Evolutionary conservation across 1,284 basidiomycete genomes (phyloP).

Genomic region (Erythrobasidium hasegawianum): DNA sequence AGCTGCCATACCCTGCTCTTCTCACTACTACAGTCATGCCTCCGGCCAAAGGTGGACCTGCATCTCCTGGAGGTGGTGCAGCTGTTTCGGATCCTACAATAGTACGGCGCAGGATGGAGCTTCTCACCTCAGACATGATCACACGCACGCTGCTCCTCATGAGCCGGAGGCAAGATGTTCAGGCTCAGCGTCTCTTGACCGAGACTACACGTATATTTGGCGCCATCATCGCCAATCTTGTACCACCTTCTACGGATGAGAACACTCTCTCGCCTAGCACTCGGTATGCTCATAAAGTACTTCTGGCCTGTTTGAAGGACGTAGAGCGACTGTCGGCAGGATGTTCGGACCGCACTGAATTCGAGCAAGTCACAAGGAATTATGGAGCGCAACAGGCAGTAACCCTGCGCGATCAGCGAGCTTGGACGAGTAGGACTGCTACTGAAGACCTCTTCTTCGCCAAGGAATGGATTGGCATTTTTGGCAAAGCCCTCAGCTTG

Average conservation of each 20-base stretch:
- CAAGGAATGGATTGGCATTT: slow-evolving; percentile 29
- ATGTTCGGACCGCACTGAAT: slow-evolving; percentile 79
- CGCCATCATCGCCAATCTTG: slow-evolving; percentile 39
- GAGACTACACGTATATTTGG: slow-evolving; percentile 80
- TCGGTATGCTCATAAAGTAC: slow-evolving; percentile 35
- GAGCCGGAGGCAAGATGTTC: slow-evolving; percentile 74
- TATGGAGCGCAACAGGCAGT: slow-evolving; percentile 90
- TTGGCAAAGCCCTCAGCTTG: slow-evolving; percentile 10
- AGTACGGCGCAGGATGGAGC: slow-evolving; percentile 85
- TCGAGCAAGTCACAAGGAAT: slow-evolving; percentile 78
- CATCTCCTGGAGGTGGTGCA: slow-evolving; percentile 38
- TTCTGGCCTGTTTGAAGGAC: slow-evolving; percentile 67
- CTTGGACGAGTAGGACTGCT: slow-evolving; percentile 79
- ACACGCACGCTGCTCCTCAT: slow-evolving; percentile 84
- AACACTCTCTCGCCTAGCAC: slow-evolving; percentile 69
- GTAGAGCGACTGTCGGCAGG: slow-evolving; percentile 78
- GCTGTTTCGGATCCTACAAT: slow-evolving; percentile 69
- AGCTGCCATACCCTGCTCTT: slow-evolving; percentile 79
- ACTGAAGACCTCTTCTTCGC: slow-evolving; percentile 86
- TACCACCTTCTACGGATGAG: slow-evolving; percentile 49
- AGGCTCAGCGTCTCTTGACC: slow-evolving; percentile 77
- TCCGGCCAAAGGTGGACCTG: slow-evolving; percentile 41
- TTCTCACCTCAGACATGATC: slow-evolving; percentile 89
- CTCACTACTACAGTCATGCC: slow-evolving; percentile 83
- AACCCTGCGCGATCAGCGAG: slow-evolving; percentile 85